phyloP scores from a whole-genome alignment of 164 flowering plant genomes.

The Vitis amurensis region DNA sequence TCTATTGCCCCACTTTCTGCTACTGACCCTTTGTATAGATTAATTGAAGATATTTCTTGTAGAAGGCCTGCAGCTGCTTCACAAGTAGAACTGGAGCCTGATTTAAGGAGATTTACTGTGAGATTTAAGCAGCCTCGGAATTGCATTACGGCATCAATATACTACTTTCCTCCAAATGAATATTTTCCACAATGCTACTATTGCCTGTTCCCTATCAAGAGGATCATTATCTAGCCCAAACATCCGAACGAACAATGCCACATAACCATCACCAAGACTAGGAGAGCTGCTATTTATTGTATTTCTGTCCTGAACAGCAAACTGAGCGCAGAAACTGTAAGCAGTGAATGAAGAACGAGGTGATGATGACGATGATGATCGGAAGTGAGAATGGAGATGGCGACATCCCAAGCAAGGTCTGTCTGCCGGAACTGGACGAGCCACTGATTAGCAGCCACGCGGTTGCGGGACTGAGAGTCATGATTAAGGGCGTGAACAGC shows the following conservation, averaged over 20 bases:
- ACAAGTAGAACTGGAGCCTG: conserved; percentile 53
- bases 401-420: conserved; percentile 86
- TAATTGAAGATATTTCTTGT: conserved; percentile 57
- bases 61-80: conserved; percentile 93
- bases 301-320: conserved; percentile 39
- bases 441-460: conserved; percentile 97
- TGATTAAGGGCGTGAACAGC: conserved; percentile 89
- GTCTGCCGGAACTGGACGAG: conserved; percentile 90
- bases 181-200: conserved; percentile 77
- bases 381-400: conserved; percentile 77
- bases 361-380: conserved; percentile 18
- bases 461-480: conserved; percentile 78
- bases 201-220: conserved; percentile 78
- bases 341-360: no score
- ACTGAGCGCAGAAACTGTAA: no score
- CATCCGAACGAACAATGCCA: conserved; percentile 78
- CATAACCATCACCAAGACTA: conserved; percentile 50
- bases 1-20: conserved; percentile 86
- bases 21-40: conserved; percentile 55
- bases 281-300: conserved; percentile 24
- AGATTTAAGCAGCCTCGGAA: conserved; percentile 72
- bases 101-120: no score
- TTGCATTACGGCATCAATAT: conserved; percentile 65
- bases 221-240: conserved; percentile 82
- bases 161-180: conserved; percentile 72